Percentiles rank a stretch among this genome's conserved stretches.
Evolutionary conservation across 2,329 filamentous ascomycete species (phyloP).

Genomic region (Madurella fahalii): DNA sequence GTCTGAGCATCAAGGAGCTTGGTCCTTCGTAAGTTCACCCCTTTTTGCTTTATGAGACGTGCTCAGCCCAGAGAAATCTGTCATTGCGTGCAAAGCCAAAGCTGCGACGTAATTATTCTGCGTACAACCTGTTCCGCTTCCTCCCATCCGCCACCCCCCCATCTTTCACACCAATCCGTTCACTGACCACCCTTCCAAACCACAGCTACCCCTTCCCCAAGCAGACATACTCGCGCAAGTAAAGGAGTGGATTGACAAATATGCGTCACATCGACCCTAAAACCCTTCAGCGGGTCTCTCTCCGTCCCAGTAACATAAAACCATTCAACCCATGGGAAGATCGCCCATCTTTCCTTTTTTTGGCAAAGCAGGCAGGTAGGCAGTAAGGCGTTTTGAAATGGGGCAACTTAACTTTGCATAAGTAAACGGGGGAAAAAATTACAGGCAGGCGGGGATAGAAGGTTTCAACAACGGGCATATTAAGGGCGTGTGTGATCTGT

Average conservation of each 20-base stretch:
- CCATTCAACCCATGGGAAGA: not conserved
- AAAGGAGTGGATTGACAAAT: not conserved
- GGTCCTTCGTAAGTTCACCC: constrained; percentile 78
- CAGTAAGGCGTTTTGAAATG: constrained; percentile 14
- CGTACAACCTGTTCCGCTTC: not conserved
- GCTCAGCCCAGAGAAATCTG: not conserved
- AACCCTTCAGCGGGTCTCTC: not conserved
- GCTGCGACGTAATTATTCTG: not conserved
- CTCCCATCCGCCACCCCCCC: not conserved
- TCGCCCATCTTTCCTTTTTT: constrained; percentile 17
- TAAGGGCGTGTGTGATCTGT: not conserved
- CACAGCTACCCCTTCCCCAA: constrained; percentile 76
- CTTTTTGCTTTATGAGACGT: not conserved
- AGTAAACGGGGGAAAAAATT: constrained; percentile 6
- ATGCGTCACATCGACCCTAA: not conserved
- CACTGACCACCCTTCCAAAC: constrained; percentile 6
- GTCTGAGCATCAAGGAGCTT: constrained; percentile 88
- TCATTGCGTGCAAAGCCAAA: not conserved
- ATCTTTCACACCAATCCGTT: not conserved
- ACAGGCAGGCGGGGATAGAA: constrained; percentile 16
- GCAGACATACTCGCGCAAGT: constrained; percentile 61
- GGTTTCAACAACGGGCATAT: constrained; percentile 32
- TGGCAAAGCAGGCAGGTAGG: not conserved
- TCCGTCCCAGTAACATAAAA: not conserved
- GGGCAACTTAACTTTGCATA: constrained; percentile 1